phyloP scores from a whole-genome alignment of 2,329 filamentous ascomycete species.

The Pseudocercospora musae region DNA sequence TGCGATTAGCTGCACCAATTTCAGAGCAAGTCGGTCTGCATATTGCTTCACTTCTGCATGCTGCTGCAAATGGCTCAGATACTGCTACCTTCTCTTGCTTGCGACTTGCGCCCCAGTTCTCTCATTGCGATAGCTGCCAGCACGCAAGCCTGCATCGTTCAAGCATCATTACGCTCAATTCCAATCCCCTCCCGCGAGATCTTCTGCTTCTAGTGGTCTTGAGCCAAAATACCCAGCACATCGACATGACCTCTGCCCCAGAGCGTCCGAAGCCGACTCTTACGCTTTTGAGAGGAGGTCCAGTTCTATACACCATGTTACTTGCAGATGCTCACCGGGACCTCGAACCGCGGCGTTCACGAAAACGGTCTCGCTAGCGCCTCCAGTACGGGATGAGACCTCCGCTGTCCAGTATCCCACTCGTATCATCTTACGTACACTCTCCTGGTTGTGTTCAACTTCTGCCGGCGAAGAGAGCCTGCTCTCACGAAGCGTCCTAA shows the following conservation, averaged over 20 bases:
- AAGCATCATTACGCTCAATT: too few species aligned
- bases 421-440: background rate
- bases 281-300: conserved; percentile 41
- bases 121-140: too few species aligned
- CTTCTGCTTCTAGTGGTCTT: too few species aligned
- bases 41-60: background rate
- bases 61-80: background rate
- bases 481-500: conserved; percentile 27
- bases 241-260: too few species aligned
- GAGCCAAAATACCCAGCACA: too few species aligned
- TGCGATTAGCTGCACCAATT: too few species aligned
- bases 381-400: conserved; percentile 23
- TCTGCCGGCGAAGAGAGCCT: conserved; percentile 23
- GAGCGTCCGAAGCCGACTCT: background rate
- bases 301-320: conserved; percentile 54
- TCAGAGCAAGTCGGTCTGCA: background rate
- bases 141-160: too few species aligned
- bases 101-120: background rate
- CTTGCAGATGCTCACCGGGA: conserved; percentile 42
- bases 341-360: conserved; percentile 58
- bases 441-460: conserved; percentile 15
- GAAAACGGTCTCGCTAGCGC: conserved; percentile 46
- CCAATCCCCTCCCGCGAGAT: too few species aligned
- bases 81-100: background rate
- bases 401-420: conserved; percentile 27